Evolutionary conservation across 208 protist species (phyloP).

Genomic region (Crithidia brevicula): DNA sequence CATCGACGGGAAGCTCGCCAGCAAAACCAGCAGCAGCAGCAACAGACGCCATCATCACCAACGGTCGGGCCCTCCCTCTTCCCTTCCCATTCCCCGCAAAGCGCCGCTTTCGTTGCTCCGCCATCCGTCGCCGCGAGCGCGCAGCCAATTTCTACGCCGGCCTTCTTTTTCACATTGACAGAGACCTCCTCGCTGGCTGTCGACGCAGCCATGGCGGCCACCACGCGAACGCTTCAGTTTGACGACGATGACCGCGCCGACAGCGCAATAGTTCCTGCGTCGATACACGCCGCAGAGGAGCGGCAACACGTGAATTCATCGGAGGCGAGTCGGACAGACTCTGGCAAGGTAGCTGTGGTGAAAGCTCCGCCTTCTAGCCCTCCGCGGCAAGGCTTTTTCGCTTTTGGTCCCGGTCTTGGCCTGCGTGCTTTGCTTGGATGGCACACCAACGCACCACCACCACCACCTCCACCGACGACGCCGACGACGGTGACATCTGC

Average conservation of each 20-base stretch:
- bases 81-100: no score
- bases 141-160: conserved; percentile 25
- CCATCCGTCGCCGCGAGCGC: conserved; percentile 23
- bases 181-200: conserved; percentile 5
- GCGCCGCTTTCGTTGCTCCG: neutral
- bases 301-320: no score
- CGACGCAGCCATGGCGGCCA: neutral
- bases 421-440: conserved; percentile 20
- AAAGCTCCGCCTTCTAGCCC: neutral
- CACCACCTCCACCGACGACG: neutral
- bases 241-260: neutral
- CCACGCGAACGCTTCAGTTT: conserved; percentile 6
- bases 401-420: conserved; percentile 7
- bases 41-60: neutral
- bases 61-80: no score
- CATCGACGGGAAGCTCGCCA: conserved; percentile 16
- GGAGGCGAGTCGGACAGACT: no score
- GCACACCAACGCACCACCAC: neutral
- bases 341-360: no score
- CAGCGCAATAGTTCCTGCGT: no score
- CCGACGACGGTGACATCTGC: neutral
- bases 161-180: conserved; percentile 43
- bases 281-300: no score
- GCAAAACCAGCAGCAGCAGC: conserved; percentile 12
- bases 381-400: neutral